Evolutionary conservation across 2,329 filamentous ascomycete genomes (phyloP).

Genomic region (Didymella arachidicola): DNA sequence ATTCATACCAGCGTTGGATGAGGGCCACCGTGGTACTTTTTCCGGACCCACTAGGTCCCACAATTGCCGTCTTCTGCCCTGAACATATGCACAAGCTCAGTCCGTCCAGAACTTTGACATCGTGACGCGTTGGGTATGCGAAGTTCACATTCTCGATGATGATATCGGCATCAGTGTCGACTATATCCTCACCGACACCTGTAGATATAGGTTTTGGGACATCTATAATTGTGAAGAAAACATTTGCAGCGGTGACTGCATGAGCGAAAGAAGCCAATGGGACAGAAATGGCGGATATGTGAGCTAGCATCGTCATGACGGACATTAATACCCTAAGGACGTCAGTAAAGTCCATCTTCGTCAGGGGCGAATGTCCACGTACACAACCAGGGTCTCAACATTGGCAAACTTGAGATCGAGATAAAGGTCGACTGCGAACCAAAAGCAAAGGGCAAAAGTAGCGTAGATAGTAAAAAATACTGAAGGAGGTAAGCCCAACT

Average conservation of each 20-base stretch:
- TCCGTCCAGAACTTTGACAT: slow-evolving; percentile 84
- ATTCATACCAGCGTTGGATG: slow-evolving; percentile 84
- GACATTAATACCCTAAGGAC: slow-evolving; percentile 34
- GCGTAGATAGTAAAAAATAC: slow-evolving; percentile 38
- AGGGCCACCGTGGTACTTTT: slow-evolving; percentile 93
- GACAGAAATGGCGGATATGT: slow-evolving; percentile 29
- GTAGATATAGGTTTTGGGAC: slow-evolving; percentile 24
- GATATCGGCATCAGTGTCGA: slow-evolving; percentile 35
- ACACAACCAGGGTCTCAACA: slow-evolving; percentile 32
- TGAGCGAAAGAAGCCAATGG: slow-evolving; percentile 28
- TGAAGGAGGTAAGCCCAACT: slow-evolving; percentile 13
- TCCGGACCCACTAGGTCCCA: slow-evolving; percentile 89
- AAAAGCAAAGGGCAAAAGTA: slow-evolving; percentile 40
- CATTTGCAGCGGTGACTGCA: slow-evolving; percentile 30
- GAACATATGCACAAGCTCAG: slow-evolving; percentile 80
- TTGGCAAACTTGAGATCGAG: slow-evolving; percentile 22
- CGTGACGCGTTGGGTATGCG: slow-evolving; percentile 62
- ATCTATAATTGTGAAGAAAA: slow-evolving; percentile 39
- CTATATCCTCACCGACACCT: slow-evolving; percentile 23
- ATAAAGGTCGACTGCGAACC: slow-evolving; percentile 36
- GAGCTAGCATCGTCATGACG: slow-evolving; percentile 32
- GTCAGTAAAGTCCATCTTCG: neutral
- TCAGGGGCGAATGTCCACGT: slow-evolving; percentile 3
- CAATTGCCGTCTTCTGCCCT: slow-evolving; percentile 90
- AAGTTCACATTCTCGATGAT: slow-evolving; percentile 28